Evolutionary conservation across 495 filamentous ascomycete genomes (phyloP).

Genomic region (Staphylotrichum tortipilum): DNA sequence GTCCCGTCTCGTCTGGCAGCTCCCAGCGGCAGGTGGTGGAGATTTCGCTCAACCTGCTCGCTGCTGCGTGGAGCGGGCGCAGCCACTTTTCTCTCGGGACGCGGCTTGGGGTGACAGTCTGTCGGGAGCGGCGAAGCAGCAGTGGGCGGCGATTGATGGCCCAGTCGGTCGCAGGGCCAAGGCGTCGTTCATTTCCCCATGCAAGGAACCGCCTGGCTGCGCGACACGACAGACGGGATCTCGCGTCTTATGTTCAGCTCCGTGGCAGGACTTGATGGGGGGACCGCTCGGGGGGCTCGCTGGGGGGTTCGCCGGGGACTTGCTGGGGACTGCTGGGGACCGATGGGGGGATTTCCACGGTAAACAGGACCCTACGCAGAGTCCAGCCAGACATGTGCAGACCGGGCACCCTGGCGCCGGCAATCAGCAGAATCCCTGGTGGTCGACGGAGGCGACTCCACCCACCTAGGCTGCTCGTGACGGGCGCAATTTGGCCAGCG

Average conservation of each 20-base stretch:
- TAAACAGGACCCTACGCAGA: background rate
- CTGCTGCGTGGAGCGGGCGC: too few species aligned
- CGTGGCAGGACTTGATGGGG: too few species aligned
- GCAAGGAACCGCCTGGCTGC: conserved; percentile 10
- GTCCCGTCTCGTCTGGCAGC: background rate
- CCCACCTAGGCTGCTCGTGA: conserved; percentile 12
- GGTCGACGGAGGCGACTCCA: conserved; percentile 10
- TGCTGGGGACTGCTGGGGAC: too few species aligned
- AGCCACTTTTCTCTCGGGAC: too few species aligned
- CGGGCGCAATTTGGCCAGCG: conserved; percentile 5
- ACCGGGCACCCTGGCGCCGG: conserved; percentile 10
- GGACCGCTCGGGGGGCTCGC: too few species aligned
- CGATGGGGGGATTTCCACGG: background rate
- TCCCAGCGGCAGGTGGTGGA: conserved; percentile 6
- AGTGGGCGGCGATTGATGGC: too few species aligned
- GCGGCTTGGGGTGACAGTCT: too few species aligned
- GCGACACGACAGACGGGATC: conserved; percentile 7
- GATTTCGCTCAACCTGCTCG: too few species aligned
- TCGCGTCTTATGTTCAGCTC: conserved; percentile 8
- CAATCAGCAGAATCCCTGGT: conserved; percentile 18
- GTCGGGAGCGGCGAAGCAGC: too few species aligned
- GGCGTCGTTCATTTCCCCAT: conserved; percentile 15
- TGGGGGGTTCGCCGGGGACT: too few species aligned
- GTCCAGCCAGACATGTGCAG: conserved; percentile 8
- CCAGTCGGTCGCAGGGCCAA: conserved; percentile 3